Evolutionary conservation across 768 basidiomycete species (phyloP).

Genomic region (Xerocomellus intermedius): DNA sequence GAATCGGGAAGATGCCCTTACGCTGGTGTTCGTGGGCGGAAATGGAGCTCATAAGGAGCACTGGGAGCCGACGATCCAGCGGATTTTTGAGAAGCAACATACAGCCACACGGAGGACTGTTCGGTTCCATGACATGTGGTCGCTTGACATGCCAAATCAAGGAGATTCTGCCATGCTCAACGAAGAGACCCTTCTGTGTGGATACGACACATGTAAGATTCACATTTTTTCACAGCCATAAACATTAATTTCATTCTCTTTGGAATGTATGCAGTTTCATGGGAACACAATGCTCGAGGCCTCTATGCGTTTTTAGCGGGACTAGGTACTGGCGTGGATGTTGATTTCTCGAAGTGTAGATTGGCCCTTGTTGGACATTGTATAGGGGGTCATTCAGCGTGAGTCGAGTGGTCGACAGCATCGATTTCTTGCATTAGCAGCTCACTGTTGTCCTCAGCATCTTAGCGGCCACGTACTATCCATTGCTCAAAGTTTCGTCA

Average conservation of each 20-base stretch:
- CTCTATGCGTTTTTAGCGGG: slow-evolving; percentile 5
- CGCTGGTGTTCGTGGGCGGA: slow-evolving; percentile 4
- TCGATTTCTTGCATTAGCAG: too few relatives aligned
- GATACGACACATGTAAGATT: background rate
- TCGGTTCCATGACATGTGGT: slow-evolving; percentile 8
- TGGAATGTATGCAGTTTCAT: background rate
- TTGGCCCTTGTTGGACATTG: background rate
- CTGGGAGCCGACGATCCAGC: slow-evolving; percentile 5
- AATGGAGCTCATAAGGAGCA: slow-evolving; percentile 7
- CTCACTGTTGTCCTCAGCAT: background rate
- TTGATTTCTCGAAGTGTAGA: slow-evolving; percentile 9
- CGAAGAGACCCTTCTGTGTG: background rate
- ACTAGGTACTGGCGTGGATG: background rate
- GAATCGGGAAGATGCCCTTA: background rate
- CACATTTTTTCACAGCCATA: background rate
- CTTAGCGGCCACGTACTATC: background rate
- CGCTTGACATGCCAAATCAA: slow-evolving; percentile 6
- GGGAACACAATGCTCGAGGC: too few relatives aligned
- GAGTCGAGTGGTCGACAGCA: background rate
- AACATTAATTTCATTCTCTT: background rate
- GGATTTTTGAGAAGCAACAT: background rate
- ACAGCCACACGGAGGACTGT: background rate
- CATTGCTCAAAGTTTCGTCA: slow-evolving; percentile 4
- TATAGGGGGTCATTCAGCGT: background rate
- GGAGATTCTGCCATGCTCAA: slow-evolving; percentile 11